phyloP scores from a whole-genome alignment of 371 early-diverging fungal species.

The Lichtheimia ramosa region DNA sequence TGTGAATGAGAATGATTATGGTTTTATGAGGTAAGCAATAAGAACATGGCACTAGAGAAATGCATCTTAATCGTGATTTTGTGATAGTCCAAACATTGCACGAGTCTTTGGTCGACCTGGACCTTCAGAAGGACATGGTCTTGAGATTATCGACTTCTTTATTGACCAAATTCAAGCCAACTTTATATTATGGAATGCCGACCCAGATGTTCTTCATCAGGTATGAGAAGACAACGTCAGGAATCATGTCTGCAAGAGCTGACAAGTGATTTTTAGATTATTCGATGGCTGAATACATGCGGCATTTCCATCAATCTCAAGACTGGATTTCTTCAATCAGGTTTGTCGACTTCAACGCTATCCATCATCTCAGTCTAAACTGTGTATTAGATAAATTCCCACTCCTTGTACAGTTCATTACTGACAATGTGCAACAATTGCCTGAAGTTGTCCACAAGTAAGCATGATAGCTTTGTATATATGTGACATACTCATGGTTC shows the following conservation, averaged over 20 bases:
- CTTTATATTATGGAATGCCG: conserved; percentile 72
- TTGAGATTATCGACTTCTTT: conserved; percentile 59
- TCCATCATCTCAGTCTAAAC: no score
- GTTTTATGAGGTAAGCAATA: conserved; percentile 48
- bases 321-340: conserved; percentile 59
- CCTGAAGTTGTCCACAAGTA: conserved; percentile 70
- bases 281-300: conserved; percentile 59
- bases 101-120: conserved; percentile 58
- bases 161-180: conserved; percentile 60
- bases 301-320: conserved; percentile 51
- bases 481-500: no score
- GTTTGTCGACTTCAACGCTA: conserved; percentile 21
- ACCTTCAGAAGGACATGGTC: conserved; percentile 63
- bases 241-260: not conserved
- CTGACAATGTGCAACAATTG: conserved; percentile 58
- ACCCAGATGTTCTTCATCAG: conserved; percentile 68
- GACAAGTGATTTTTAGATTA: conserved; percentile 38
- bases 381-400: conserved; percentile 53
- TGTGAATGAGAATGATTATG: conserved; percentile 61
- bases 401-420: conserved; percentile 58
- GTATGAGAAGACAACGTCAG: conserved; percentile 10
- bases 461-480: conserved; percentile 3
- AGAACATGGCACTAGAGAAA: not conserved
- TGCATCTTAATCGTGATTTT: not conserved
- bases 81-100: conserved; percentile 50